phyloP scores from a whole-genome alignment of 2,329 filamentous ascomycete species.

The Pochonia chlamydosporia region DNA sequence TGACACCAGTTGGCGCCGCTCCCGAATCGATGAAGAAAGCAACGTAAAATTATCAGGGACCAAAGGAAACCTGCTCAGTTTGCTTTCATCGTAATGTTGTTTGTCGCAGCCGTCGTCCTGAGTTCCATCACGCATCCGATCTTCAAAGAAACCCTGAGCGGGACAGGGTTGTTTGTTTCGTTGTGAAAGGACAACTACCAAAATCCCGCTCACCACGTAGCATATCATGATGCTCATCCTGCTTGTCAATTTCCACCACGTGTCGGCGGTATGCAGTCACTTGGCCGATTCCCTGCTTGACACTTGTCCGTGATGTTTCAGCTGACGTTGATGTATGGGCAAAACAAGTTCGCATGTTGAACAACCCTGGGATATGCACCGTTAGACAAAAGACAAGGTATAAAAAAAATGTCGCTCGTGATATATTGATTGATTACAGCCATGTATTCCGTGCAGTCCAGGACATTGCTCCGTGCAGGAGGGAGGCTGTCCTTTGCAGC shows the following conservation, averaged over 20 bases:
- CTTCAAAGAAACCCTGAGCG: too few relatives aligned
- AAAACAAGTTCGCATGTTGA: background rate
- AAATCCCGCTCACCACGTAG: background rate
- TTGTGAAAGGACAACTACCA: background rate
- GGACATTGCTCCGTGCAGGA: background rate
- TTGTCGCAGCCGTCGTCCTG: too few relatives aligned
- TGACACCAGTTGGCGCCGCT: slow-evolving; percentile 7
- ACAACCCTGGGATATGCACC: background rate
- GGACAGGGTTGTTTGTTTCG: too few relatives aligned
- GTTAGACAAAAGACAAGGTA: background rate
- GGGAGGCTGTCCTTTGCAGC: background rate
- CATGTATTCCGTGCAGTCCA: background rate
- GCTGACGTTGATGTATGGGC: background rate
- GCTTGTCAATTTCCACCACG: background rate
- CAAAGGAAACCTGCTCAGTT: background rate
- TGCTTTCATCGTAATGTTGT: background rate
- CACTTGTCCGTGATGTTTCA: background rate
- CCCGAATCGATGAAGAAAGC: slow-evolving; percentile 3
- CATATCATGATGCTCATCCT: background rate
- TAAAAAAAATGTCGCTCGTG: background rate
- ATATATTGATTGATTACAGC: background rate
- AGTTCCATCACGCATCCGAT: too few relatives aligned
- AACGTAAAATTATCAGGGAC: background rate
- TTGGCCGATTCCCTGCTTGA: background rate
- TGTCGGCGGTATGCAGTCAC: background rate